These are phyloP conservation scores for Nicotiana rustica DNA, from an alignment of 305 asterid genomes.

Conservation along the genomic window DNA sequence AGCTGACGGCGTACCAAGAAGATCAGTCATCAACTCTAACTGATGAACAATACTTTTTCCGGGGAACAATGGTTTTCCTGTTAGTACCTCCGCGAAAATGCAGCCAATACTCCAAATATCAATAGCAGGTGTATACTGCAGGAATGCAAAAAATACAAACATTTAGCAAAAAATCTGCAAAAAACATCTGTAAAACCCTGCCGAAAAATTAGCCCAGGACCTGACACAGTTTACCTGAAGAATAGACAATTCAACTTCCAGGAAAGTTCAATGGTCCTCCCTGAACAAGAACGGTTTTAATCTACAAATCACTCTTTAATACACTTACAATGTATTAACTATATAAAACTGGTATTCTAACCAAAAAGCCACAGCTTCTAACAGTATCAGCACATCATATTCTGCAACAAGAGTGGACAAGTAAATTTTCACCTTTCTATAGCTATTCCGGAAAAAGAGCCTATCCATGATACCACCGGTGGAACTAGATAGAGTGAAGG, in stretches of 20 bases:
- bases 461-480: neutral
- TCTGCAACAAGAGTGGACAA: conserved; percentile 13
- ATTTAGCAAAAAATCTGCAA: neutral
- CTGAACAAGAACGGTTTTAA: conserved; percentile 83
- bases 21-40: conserved; percentile 63
- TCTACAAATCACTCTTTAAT: conserved; percentile 68
- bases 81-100: conserved; percentile 61
- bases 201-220: conserved; percentile 51
- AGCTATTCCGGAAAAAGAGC: conserved; percentile 4
- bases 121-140: conserved; percentile 67
- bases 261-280: conserved; percentile 91
- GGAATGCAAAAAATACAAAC: conserved; percentile 8
- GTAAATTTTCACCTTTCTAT: neutral
- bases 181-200: conserved; percentile 41
- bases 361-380: conserved; percentile 28
- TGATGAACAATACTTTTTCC: conserved; percentile 69
- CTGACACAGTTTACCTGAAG: conserved; percentile 78
- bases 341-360: conserved; percentile 4
- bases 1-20: conserved; percentile 62
- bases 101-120: conserved; percentile 68
- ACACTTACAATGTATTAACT: conserved; percentile 47
- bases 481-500: too few species aligned
- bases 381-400: neutral
- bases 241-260: conserved; percentile 88
- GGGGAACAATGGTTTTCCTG: conserved; percentile 65